Evolutionary conservation across 106 monocot species (phyloP).

Genomic region (Triglochin maritima): DNA sequence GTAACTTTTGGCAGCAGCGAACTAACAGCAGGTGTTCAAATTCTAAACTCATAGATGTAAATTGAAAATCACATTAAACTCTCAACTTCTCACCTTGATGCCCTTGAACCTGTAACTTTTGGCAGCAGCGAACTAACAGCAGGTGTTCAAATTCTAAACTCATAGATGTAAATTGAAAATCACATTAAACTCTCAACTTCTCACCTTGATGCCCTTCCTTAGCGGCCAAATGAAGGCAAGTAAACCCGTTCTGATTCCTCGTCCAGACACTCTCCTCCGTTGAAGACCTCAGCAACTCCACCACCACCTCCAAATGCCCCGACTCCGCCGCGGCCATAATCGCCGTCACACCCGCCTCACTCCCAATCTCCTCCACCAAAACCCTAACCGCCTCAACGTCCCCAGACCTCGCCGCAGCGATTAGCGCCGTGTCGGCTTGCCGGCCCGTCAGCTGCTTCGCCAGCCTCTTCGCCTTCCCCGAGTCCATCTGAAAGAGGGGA

Average conservation of each 20-base stretch:
- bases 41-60: no score
- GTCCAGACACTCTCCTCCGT: slow-evolving; percentile 7
- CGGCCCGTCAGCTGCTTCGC: slow-evolving; percentile 17
- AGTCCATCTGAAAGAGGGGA: no score
- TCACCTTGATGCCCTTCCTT: not conserved
- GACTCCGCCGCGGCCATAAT: slow-evolving; percentile 14
- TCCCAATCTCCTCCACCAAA: slow-evolving; percentile 5
- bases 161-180: no score
- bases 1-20: no score
- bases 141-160: no score
- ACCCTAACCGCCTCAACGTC: slow-evolving; percentile 15
- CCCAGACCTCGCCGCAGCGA: slow-evolving; percentile 8
- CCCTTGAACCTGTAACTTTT: not conserved
- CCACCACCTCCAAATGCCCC: slow-evolving; percentile 14
- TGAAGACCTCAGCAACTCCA: slow-evolving; percentile 12
- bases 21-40: no score
- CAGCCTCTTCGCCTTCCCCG: slow-evolving; percentile 10
- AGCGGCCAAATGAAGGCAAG: slow-evolving; percentile 11
- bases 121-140: no score
- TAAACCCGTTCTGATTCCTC: slow-evolving; percentile 6
- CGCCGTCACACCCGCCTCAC: slow-evolving; percentile 10
- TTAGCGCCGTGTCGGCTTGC: slow-evolving; percentile 13
- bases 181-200: no score
- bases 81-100: no score
- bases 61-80: no score